phyloP scores from a whole-genome alignment of 805 yeast species.

The Vanderwaltozyma tropicalis region DNA sequence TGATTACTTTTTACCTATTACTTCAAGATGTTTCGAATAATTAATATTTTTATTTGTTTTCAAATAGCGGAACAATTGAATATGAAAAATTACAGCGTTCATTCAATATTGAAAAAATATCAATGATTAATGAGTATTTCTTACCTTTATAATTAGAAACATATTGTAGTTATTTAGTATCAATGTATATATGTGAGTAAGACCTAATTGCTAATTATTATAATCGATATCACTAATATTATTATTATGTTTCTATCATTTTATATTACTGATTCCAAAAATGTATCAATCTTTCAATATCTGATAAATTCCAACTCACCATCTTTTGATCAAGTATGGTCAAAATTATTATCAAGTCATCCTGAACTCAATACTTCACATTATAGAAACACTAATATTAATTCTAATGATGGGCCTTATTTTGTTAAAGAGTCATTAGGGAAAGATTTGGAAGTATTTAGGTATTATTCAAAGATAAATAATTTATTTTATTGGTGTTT shows the following conservation, averaged over 20 bases:
- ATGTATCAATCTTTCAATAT: conserved; percentile 20
- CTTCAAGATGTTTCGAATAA: too few relatives aligned
- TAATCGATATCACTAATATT: too few relatives aligned
- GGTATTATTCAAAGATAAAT: conserved; percentile 14
- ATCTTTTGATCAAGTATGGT: conserved; percentile 15
- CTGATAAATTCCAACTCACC: conserved; percentile 22
- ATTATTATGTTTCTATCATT: conserved; percentile 24
- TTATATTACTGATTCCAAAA: conserved; percentile 20
- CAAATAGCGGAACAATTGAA: too few relatives aligned
- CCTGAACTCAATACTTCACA: conserved; percentile 11
- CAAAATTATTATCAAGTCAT: conserved; percentile 16
- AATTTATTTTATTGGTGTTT: conserved; percentile 21
- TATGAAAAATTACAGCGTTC: too few relatives aligned
- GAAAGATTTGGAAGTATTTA: conserved; percentile 16
- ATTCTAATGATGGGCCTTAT: neutral
- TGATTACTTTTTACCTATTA: too few relatives aligned
- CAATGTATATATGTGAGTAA: too few relatives aligned
- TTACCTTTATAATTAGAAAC: too few relatives aligned
- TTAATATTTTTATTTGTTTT: too few relatives aligned
- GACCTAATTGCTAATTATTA: too few relatives aligned
- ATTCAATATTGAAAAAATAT: too few relatives aligned
- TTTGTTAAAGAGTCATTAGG: conserved; percentile 9
- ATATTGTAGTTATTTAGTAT: too few relatives aligned
- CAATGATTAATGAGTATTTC: too few relatives aligned
- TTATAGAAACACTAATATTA: neutral